Evolutionary conservation across 2,329 filamentous ascomycete genomes (phyloP).

Genomic region (Fusarium caatingaense): DNA sequence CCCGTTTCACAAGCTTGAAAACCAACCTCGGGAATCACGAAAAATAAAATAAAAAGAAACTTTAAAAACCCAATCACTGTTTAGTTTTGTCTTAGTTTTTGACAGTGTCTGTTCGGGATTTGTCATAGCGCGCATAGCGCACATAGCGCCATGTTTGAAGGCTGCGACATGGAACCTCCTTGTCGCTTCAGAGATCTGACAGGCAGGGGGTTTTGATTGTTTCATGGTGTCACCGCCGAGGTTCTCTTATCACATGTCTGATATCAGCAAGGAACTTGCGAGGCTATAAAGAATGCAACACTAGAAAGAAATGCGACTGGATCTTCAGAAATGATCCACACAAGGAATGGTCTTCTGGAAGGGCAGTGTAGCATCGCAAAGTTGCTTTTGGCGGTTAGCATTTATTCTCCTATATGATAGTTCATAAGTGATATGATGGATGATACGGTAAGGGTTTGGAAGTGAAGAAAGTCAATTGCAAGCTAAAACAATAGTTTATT

Average conservation of each 20-base stretch:
- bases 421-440: not conserved
- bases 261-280: not conserved
- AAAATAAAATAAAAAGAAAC: not conserved
- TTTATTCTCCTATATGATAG: not conserved
- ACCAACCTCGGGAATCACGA: not conserved
- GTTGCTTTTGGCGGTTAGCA: not conserved
- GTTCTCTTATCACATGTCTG: not conserved
- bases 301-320: not conserved
- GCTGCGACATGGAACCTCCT: not conserved
- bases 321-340: not conserved
- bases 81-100: not conserved
- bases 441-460: not conserved
- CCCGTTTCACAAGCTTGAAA: not conserved
- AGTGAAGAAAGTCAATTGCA: not conserved
- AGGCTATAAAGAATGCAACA: not conserved
- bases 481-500: not conserved
- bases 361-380: fast-evolving
- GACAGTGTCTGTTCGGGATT: not conserved
- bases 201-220: not conserved
- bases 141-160: not conserved
- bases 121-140: not conserved
- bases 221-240: not conserved
- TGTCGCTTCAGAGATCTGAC: slow-evolving; percentile 1
- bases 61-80: not conserved
- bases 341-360: not conserved